phyloP scores from a whole-genome alignment of 2,329 filamentous ascomycete species.

The Exophiala sp. region DNA sequence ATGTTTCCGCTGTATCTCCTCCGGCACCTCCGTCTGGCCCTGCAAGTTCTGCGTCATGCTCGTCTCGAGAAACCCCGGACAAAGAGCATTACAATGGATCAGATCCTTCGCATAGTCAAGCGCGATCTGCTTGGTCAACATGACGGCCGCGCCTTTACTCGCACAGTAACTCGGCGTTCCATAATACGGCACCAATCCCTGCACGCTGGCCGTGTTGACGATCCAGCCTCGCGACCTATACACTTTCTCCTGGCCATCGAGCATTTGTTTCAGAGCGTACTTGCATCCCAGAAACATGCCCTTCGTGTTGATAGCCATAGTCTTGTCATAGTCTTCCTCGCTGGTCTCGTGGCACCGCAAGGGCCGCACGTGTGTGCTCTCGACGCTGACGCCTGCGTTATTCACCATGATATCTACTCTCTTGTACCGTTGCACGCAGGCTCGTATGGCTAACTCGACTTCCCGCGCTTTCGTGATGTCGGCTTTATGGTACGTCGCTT shows the following conservation, averaged over 20 bases:
- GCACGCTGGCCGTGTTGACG: slow-evolving; percentile 29
- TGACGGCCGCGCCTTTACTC: slow-evolving; percentile 46
- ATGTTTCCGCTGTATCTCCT: slow-evolving; percentile 16
- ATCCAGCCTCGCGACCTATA: slow-evolving; percentile 42
- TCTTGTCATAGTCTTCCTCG: slow-evolving; percentile 89
- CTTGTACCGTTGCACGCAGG: slow-evolving; percentile 21
- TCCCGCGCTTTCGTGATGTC: slow-evolving; percentile 20
- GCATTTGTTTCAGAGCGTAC: slow-evolving; percentile 62
- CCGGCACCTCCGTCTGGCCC: slow-evolving; percentile 28
- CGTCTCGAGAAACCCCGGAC: slow-evolving; percentile 39
- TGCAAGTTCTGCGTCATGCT: slow-evolving; percentile 40
- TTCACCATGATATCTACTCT: slow-evolving; percentile 88
- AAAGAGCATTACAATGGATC: slow-evolving; percentile 43
- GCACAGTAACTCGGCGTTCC: slow-evolving; percentile 39
- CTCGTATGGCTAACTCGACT: slow-evolving; percentile 20
- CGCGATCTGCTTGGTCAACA: slow-evolving; percentile 46
- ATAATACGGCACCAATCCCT: slow-evolving; percentile 17
- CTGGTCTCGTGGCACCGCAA: slow-evolving; percentile 23
- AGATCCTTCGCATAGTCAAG: slow-evolving; percentile 42
- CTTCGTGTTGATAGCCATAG: slow-evolving; percentile 92
- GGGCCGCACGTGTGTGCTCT: slow-evolving; percentile 16
- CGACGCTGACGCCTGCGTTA: slow-evolving; percentile 72
- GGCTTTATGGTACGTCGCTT: slow-evolving; percentile 17
- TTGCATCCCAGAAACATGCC: slow-evolving; percentile 93
- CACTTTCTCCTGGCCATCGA: slow-evolving; percentile 17